Evolutionary conservation across 768 basidiomycete genomes (phyloP).

Genomic region (Pleurotus tuber-regium): DNA sequence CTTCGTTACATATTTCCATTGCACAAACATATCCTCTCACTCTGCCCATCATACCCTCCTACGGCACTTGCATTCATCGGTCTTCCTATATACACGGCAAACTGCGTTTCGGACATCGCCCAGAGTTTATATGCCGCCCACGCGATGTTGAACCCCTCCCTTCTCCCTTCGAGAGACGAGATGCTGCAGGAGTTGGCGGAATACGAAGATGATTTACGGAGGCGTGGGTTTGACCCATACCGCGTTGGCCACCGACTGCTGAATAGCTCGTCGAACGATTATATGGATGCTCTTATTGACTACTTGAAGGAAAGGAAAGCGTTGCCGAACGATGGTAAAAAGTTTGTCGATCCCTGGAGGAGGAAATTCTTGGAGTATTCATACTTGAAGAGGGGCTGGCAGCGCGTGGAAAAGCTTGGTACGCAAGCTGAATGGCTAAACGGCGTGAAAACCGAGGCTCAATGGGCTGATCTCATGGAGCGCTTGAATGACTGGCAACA

Average conservation of each 20-base stretch:
- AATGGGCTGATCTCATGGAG: conserved; percentile 49
- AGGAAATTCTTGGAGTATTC: conserved; percentile 29
- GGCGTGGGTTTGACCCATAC: conserved; percentile 47
- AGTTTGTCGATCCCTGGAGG: conserved; percentile 52
- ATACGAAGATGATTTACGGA: conserved; percentile 38
- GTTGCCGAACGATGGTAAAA: conserved; percentile 39
- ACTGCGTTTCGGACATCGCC: conserved; percentile 47
- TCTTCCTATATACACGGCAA: conserved; percentile 44
- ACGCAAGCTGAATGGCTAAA: conserved; percentile 40
- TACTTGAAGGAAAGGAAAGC: conserved; percentile 32
- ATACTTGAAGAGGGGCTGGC: conserved; percentile 42
- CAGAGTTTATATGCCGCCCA: conserved; percentile 48
- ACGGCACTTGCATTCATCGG: conserved; percentile 57
- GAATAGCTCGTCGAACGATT: conserved; percentile 31
- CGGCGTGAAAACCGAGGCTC: conserved; percentile 46
- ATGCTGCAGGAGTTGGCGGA: conserved; percentile 38
- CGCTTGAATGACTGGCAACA: conserved; percentile 47
- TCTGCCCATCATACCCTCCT: conserved; percentile 43
- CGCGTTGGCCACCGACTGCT: conserved; percentile 45
- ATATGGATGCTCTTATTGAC: conserved; percentile 37
- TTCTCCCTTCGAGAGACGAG: conserved; percentile 38
- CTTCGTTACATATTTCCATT: conserved; percentile 54
- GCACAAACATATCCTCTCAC: conserved; percentile 49
- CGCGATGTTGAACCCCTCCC: conserved; percentile 36
- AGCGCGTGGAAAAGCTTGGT: conserved; percentile 40